Conservation (phyloP, 768 basidiomycete species). For the Mycena sanguinolenta region DNA sequence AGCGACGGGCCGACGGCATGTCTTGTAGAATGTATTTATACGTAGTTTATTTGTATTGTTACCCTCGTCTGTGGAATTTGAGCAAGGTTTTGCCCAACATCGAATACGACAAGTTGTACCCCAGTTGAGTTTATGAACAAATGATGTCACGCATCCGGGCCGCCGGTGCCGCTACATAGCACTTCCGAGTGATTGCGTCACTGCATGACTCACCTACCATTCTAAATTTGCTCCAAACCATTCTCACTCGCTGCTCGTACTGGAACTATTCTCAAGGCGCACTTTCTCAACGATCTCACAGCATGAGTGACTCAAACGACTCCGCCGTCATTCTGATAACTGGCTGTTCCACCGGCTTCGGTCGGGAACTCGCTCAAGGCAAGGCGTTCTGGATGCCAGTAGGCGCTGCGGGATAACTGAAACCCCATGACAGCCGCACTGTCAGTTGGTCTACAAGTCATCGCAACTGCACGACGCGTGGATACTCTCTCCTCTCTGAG, state of each 20-base stretch:
- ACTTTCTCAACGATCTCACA: too few relatives aligned
- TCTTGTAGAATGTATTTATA: constrained; percentile 2
- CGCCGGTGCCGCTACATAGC: too few relatives aligned
- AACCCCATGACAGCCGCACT: constrained; percentile 12
- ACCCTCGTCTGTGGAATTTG: neutral
- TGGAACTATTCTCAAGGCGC: too few relatives aligned
- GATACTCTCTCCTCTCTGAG: constrained; percentile 12
- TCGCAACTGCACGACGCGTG: constrained; percentile 28
- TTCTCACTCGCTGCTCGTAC: too few relatives aligned
- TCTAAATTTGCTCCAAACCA: too few relatives aligned
- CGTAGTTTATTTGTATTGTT: neutral
- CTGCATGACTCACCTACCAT: too few relatives aligned
- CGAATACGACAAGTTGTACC: too few relatives aligned
- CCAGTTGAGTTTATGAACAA: too few relatives aligned
- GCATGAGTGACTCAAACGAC: neutral
- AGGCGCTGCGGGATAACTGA: neutral
- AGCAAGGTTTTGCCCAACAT: neutral
- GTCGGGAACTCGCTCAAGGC: constrained; percentile 19
- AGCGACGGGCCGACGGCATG: too few relatives aligned
- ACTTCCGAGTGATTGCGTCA: too few relatives aligned
- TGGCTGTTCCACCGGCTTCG: constrained; percentile 30
- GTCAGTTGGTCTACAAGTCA: constrained; percentile 10
- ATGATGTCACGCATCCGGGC: too few relatives aligned
- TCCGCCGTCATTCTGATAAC: constrained; percentile 22
- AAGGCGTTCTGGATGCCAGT: neutral